phyloP scores from a whole-genome alignment of 805 yeast species.

The Cyberlindnera japonica region DNA sequence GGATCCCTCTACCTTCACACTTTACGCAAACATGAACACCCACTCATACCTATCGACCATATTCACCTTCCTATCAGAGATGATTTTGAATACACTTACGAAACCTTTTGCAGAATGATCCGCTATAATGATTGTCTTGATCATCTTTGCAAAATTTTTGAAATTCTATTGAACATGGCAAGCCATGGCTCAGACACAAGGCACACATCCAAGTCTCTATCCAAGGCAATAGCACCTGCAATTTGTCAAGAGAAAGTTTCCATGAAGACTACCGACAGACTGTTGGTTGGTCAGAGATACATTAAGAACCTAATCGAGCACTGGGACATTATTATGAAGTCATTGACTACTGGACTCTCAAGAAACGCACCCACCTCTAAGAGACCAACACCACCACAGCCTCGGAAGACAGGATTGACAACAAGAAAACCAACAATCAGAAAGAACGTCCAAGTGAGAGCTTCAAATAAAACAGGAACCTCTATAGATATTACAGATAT shows the following conservation, averaged over 20 bases:
- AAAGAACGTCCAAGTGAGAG: conserved; percentile 7
- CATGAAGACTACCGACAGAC: conserved; percentile 40
- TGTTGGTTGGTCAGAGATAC: conserved; percentile 50
- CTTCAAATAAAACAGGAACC: background rate
- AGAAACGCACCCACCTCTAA: background rate
- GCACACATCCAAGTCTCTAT: conserved; percentile 32
- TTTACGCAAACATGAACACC: conserved; percentile 48
- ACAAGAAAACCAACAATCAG: conserved; percentile 11
- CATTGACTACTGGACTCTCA: background rate
- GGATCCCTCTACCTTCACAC: conserved; percentile 42
- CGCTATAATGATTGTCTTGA: conserved; percentile 29
- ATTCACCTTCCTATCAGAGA: conserved; percentile 53
- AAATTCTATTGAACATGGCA: conserved; percentile 43
- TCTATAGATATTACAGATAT: conserved; percentile 6
- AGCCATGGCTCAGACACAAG: conserved; percentile 35
- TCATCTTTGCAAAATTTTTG: conserved; percentile 38
- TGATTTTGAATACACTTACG: conserved; percentile 40
- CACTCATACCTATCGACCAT: conserved; percentile 48
- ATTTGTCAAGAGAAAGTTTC: conserved; percentile 49
- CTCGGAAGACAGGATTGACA: conserved; percentile 13
- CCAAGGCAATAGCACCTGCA: conserved; percentile 37
- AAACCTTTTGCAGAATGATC: conserved; percentile 35
- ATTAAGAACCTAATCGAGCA: conserved; percentile 48
- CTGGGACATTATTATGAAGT: conserved; percentile 35
- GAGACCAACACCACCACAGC: conserved; percentile 10